phyloP scores from a whole-genome alignment of 73 alveolate species.

The Paraurostyla sp. region DNA sequence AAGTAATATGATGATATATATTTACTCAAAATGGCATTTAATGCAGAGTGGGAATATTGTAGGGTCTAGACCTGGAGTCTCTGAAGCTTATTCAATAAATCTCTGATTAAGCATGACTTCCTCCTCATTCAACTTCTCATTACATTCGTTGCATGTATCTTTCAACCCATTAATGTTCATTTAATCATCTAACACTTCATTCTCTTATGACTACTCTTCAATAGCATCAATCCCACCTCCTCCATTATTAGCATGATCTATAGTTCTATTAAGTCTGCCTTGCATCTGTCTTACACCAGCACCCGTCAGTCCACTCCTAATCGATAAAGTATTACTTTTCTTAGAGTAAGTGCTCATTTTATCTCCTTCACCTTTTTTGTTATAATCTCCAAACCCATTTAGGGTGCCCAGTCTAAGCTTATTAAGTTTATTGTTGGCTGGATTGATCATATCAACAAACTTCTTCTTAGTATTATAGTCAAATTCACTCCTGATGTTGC shows the following conservation, averaged over 20 bases:
- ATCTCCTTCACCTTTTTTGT: background rate
- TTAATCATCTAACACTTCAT: background rate
- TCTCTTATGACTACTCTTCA: background rate
- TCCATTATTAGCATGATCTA: background rate
- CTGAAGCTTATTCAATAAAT: constrained; percentile 15
- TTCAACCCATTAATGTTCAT: background rate
- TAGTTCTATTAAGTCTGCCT: constrained; percentile 4
- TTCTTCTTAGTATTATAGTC: constrained; percentile 35
- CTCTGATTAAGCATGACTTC: constrained; percentile 12
- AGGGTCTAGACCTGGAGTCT: background rate
- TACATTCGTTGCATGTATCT: constrained; percentile 13
- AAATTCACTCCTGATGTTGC: constrained; percentile 48
- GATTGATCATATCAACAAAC: constrained; percentile 32
- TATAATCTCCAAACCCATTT: background rate
- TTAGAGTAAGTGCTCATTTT: constrained; percentile 8
- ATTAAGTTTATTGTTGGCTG: background rate
- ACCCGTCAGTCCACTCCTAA: background rate
- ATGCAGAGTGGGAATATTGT: constrained; percentile 29
- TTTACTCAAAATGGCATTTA: constrained; percentile 58
- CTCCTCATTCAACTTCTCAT: background rate
- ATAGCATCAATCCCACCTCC: background rate
- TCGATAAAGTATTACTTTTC: background rate
- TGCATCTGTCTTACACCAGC: background rate
- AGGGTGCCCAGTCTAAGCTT: background rate
- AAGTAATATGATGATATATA: background rate